Evolutionary conservation across 129 eudicot species (phyloP), one percentile per base, ranked within the genome.

Genomic region (Sambucus nigra): DNA sequence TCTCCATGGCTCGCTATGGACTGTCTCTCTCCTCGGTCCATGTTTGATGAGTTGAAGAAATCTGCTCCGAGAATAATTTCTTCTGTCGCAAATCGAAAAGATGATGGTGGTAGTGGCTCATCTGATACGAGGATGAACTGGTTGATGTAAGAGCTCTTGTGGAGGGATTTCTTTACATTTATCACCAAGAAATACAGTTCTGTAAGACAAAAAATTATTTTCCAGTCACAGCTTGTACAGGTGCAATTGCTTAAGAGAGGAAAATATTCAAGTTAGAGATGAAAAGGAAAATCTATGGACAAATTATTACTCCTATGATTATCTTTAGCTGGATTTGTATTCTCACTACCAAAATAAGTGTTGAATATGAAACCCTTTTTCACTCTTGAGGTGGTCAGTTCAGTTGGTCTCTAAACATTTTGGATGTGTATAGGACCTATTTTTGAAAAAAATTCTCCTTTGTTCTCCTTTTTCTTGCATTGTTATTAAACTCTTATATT

Each of bases 1-100:
- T 84, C 97, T 17, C 97, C 95, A 35, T 84, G 97, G 97, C 88
- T 88, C 25, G 83, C 97, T 51, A 88, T 76, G 92, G 97, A 95
- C 23, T 84, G 97, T 63, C 93, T 88, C 61, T 88, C 95, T 53
- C 95, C 97, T 11, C 81, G 95, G 3, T 73, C 77, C 61, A 84
- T 88, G 97, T 88, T 88, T 61, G 95, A 84, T 23, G 97, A 84
- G 70, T 63, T 88, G 55, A 84, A 81, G 75, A 88, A 84, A 55
- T 77, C 97, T 17, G 78, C 83, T 63, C 78, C 97, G 40, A 80
- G 95, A 66, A 68, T 86, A 20, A 81, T 89, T 51, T 81, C 88
- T 67, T 80, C 80, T 47, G 66, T 81, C 28, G 67, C 84, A 32
- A 73, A 70, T 57, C 25, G 22, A 61, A 84, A 84, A 66, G 81